Evolutionary conservation across 148 eudicot species (phyloP).

Genomic region (Rhododendron henanense): DNA sequence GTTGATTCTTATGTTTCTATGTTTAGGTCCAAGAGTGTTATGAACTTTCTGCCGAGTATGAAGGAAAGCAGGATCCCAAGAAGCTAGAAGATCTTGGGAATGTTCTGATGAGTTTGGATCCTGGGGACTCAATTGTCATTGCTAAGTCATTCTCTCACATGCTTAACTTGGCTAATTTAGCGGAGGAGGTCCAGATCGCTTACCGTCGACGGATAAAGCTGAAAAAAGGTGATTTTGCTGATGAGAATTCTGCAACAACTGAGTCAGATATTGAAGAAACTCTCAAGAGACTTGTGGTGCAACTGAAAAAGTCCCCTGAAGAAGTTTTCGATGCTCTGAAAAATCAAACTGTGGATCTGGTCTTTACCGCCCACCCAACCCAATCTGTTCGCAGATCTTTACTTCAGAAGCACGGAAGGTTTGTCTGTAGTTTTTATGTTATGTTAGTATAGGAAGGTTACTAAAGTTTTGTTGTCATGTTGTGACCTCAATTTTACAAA

Average conservation of each 20-base stretch:
- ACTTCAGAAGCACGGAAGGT: constrained; percentile 99
- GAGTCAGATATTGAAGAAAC: constrained; percentile 96
- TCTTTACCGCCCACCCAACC: constrained; percentile 94
- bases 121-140: constrained; percentile 87
- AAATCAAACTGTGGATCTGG: constrained; percentile 94
- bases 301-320: constrained; percentile 83
- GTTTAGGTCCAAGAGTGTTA: constrained; percentile 90
- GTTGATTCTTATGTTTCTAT: constrained; percentile 9
- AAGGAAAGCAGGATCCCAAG: constrained; percentile 63
- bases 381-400: constrained; percentile 90
- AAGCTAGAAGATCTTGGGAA: constrained; percentile 94
- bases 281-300: constrained; percentile 71
- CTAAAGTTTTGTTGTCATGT: neutral
- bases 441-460: neutral
- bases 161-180: constrained; percentile 96
- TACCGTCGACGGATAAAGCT: constrained; percentile 68
- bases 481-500: neutral
- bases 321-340: constrained; percentile 91
- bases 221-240: constrained; percentile 83
- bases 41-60: constrained; percentile 93
- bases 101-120: constrained; percentile 82
- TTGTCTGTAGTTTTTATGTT: constrained; percentile 4
- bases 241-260: constrained; percentile 82
- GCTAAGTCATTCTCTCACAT: constrained; percentile 91
- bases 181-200: constrained; percentile 94